Evolutionary conservation across 805 yeast species (phyloP).

Genomic region (Metschnikowia cerradonensis): DNA sequence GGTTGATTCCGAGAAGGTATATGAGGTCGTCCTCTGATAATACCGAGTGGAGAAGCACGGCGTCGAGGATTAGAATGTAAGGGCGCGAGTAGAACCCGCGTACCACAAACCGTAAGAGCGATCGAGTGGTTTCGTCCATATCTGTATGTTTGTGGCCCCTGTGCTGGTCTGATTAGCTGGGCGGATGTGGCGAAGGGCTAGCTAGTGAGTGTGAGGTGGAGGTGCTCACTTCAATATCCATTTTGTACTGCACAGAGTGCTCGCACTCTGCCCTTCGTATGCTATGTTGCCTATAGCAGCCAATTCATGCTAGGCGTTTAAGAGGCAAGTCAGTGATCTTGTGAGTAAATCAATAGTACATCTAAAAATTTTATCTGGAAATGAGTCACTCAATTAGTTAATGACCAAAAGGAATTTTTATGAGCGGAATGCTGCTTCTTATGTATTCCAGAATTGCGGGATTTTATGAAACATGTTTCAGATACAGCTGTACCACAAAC

Average conservation of each 20-base stretch:
- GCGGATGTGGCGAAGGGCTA: background rate
- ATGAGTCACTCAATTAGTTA: too few species aligned
- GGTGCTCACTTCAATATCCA: background rate
- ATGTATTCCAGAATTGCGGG: background rate
- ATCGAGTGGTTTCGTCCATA: constrained; percentile 44
- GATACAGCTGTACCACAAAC: background rate
- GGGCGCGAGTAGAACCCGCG: constrained; percentile 85
- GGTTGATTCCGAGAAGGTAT: constrained; percentile 73
- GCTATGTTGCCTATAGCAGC: background rate
- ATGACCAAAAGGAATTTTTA: background rate
- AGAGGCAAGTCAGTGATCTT: background rate
- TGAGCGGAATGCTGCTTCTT: background rate
- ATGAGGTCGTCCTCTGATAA: constrained; percentile 89
- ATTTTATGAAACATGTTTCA: background rate
- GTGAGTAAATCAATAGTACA: too few species aligned
- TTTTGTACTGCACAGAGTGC: constrained; percentile 1
- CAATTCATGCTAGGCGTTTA: background rate
- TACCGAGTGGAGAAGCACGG: constrained; percentile 81
- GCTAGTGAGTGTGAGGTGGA: background rate
- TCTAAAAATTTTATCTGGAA: too few species aligned
- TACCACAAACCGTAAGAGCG: constrained; percentile 70
- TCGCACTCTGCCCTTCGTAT: background rate
- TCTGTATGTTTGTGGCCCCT: background rate
- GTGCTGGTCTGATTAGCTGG: background rate
- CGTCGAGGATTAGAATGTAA: constrained; percentile 82